Base-by-base conservation (phyloP, 1,139 yeast genomes). In the Candida freyschussii region DNA sequence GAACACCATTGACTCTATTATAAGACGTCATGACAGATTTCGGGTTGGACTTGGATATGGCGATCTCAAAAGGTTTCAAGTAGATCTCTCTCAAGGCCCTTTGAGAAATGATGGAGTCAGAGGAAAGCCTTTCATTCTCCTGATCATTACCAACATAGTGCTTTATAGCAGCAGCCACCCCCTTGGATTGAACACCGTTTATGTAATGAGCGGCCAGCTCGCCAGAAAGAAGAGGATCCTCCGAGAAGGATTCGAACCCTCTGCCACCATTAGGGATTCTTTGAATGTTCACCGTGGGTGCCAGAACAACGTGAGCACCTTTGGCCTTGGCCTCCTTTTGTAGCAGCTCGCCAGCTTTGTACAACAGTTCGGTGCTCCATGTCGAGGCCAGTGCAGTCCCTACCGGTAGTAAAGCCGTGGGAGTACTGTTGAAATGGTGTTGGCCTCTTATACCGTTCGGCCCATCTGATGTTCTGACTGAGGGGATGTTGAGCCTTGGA, bases 231-330 rank as follows among this genome's bases (percentile, higher is more conserved):
- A 64, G 56, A 3, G 81, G 81, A 45, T 76, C 82, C 52, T 75
- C 82, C 4, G 75, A 59, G 50, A 69, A 76, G 18, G 75, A 64
- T 53, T 76, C 83, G 48, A 74, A 76, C 1, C 73, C 72, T 35
- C 82, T 58, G 5, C 82, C 82, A 10, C 80, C 80, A 20, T 72
- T 54, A 2, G 82, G 82, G 18, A 70, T 62, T 36, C 82, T 60
- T 26, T 68, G 76, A 45, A 53, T 69, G 68, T 26, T 64, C 63
- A 41, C 69, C 2, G 69, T 65, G 3, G 84, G 84, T 1, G 80
- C 83, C 20, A 77, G 60, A 15, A 69, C 60, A 29, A 75, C 65
- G 47, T 75, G 72, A n/a, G 69, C 75, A 14, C 81, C 69, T 40
- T 72, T 72, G 33, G 62, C 63, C 34, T 57, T 62, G 21, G 76